A percentile compares a stretch with the other conserved stretches of the same genome.
phyloP scores from a whole-genome alignment of 2,329 filamentous ascomycete species.

The Colletotrichum melonis region DNA sequence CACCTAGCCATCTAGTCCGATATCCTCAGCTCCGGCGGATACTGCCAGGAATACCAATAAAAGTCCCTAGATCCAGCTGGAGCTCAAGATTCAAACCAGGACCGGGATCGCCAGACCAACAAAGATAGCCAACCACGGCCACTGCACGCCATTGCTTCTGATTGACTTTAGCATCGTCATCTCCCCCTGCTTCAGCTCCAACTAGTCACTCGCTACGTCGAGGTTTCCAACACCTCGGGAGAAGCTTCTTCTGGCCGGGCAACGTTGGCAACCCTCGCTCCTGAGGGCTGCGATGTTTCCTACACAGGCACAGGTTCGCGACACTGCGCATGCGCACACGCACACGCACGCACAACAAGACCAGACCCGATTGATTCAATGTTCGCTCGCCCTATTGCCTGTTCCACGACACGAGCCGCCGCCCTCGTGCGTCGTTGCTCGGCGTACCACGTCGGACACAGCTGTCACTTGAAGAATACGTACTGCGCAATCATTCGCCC shows the following conservation, averaged over 20 bases:
- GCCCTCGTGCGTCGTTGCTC: conserved; percentile 7
- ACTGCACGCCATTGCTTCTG: conserved; percentile 28
- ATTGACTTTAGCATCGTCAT: conserved; percentile 25
- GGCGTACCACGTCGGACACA: conserved; percentile 11
- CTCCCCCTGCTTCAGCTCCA: conserved; percentile 9
- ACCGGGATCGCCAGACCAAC: conserved; percentile 1
- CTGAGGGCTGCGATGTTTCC: background rate
- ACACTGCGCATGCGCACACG: background rate
- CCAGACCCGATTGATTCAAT: background rate
- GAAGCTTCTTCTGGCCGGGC: background rate
- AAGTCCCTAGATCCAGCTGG: background rate
- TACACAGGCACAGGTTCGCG: background rate
- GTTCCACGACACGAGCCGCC: conserved; percentile 11
- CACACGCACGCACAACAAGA: too few species aligned
- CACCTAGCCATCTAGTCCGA: background rate
- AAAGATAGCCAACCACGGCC: conserved; percentile 5
- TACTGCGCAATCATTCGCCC: conserved; percentile 14
- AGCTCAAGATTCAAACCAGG: background rate
- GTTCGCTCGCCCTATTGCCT: background rate
- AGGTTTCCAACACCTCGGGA: background rate
- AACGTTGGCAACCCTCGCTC: background rate
- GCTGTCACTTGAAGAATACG: conserved; percentile 21
- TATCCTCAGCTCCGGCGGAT: background rate
- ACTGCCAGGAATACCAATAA: background rate
- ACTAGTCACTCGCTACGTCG: background rate